phyloP scores from a whole-genome alignment of 768 basidiomycete species.

The Mycena alexandri region DNA sequence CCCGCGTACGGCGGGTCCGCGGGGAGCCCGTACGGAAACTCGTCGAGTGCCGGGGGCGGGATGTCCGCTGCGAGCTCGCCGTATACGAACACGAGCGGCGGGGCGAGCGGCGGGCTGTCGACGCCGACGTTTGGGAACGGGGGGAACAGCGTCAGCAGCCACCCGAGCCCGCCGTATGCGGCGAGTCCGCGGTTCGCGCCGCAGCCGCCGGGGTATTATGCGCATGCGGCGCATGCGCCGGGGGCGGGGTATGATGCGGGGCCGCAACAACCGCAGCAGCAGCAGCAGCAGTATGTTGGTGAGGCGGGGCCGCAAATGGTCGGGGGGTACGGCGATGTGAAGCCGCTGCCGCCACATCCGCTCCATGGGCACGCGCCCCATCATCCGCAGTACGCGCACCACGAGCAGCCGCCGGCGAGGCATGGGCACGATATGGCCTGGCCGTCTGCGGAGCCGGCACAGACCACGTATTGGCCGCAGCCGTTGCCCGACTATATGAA shows the following conservation, averaged over 20 bases:
- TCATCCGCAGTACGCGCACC: slow-evolving; percentile 32
- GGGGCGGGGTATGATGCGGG: slow-evolving; percentile 7
- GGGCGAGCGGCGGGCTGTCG: slow-evolving; percentile 35
- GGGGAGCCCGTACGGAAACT: slow-evolving; percentile 45
- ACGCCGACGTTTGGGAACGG: slow-evolving; percentile 45
- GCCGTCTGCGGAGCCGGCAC: slow-evolving; percentile 16
- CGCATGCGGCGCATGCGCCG: slow-evolving; percentile 22
- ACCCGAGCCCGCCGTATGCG: slow-evolving; percentile 47
- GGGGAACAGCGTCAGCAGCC: background rate
- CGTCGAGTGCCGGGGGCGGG: slow-evolving; percentile 36
- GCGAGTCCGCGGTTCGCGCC: slow-evolving; percentile 39
- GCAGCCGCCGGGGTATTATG: slow-evolving; percentile 34
- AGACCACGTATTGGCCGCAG: slow-evolving; percentile 9
- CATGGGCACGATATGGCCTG: slow-evolving; percentile 27
- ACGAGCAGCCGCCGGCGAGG: slow-evolving; percentile 2
- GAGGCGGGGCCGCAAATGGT: slow-evolving; percentile 32
- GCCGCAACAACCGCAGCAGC: slow-evolving; percentile 39
- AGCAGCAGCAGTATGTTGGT: slow-evolving; percentile 21
- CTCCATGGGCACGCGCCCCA: slow-evolving; percentile 35
- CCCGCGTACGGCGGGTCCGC: slow-evolving; percentile 27
- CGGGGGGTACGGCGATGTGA: slow-evolving; percentile 43
- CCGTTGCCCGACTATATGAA: slow-evolving; percentile 25
- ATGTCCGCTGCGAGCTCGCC: slow-evolving; percentile 48
- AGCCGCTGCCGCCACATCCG: slow-evolving; percentile 42
- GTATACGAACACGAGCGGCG: slow-evolving; percentile 43